phyloP scores from a whole-genome alignment of 139 green algal species.

The Dunaliella sp. region DNA sequence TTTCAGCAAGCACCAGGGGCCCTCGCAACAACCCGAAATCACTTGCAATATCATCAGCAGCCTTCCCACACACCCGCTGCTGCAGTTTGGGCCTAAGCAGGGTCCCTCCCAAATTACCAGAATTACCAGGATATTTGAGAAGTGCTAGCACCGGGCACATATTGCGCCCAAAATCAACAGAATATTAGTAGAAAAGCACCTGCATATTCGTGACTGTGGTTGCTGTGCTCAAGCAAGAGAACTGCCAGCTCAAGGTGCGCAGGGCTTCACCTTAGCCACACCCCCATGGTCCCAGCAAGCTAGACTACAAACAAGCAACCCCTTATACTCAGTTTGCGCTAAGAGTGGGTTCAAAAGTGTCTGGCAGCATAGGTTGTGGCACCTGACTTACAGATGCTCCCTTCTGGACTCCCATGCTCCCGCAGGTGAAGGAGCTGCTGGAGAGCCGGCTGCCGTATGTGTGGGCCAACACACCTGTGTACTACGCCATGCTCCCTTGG shows the following conservation, averaged over 20 bases:
- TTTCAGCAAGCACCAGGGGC: too few relatives aligned
- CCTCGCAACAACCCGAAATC: too few relatives aligned
- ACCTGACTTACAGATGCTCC: not conserved
- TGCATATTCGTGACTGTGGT: not conserved
- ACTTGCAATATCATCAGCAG: too few relatives aligned
- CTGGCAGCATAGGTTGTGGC: not conserved
- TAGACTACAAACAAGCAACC: not conserved
- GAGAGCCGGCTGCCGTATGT: constrained; percentile 64
- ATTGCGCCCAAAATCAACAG: too few relatives aligned
- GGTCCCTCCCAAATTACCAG: too few relatives aligned
- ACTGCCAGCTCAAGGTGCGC: not conserved
- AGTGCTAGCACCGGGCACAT: too few relatives aligned
- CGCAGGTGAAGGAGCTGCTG: constrained; percentile 48
- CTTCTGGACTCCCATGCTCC: not conserved
- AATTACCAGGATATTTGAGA: too few relatives aligned
- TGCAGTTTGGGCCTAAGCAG: too few relatives aligned
- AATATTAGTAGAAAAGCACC: not conserved
- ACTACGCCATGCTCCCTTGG: constrained; percentile 22
- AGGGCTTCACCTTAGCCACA: not conserved
- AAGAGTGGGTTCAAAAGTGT: not conserved
- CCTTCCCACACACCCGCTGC: too few relatives aligned
- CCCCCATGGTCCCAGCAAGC: not conserved
- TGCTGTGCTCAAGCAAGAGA: not conserved
- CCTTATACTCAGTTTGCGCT: not conserved
- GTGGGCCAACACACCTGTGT: constrained; percentile 47